These are phyloP conservation scores for Balansia obtecta DNA, from an alignment of 2,329 filamentous ascomycete genomes.

Conservation along the genomic window DNA sequence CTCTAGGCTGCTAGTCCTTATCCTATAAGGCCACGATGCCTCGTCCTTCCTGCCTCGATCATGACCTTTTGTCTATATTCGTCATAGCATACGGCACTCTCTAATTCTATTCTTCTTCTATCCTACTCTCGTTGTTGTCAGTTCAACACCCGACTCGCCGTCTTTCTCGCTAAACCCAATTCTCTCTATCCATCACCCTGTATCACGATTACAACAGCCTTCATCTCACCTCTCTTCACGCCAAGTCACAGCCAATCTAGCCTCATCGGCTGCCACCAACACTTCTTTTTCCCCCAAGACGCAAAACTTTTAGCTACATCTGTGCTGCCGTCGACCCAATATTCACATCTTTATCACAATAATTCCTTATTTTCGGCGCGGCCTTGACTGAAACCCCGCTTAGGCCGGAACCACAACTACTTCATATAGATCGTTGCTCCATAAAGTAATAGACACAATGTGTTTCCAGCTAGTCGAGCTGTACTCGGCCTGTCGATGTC, in stretches of 20 bases:
- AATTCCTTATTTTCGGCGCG: not conserved
- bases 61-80: slow-evolving; percentile 14
- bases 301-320: not conserved
- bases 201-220: not conserved
- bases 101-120: slow-evolving; percentile 7
- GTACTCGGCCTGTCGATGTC: slow-evolving; percentile 75
- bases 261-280: not conserved
- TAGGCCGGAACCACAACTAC: not conserved
- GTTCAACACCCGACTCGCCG: slow-evolving; percentile 3
- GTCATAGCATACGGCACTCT: slow-evolving; percentile 10
- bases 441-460: slow-evolving; percentile 39
- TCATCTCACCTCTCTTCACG: not conserved
- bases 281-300: not conserved
- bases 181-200: not conserved
- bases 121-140: slow-evolving; percentile 6
- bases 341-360: not conserved
- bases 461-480: slow-evolving; percentile 79
- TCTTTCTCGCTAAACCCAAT: not conserved
- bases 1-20: slow-evolving; percentile 5
- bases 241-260: not conserved
- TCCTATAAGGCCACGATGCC: slow-evolving; percentile 44
- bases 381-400: not conserved
- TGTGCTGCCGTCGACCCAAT: not conserved
- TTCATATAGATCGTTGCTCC: not conserved
- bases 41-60: slow-evolving; percentile 20